Percentiles rank a stretch among this genome's conserved stretches.
These are phyloP conservation scores for Yarrowia deformans DNA, from an alignment of 805 yeast species.

Conservation along the genomic window DNA sequence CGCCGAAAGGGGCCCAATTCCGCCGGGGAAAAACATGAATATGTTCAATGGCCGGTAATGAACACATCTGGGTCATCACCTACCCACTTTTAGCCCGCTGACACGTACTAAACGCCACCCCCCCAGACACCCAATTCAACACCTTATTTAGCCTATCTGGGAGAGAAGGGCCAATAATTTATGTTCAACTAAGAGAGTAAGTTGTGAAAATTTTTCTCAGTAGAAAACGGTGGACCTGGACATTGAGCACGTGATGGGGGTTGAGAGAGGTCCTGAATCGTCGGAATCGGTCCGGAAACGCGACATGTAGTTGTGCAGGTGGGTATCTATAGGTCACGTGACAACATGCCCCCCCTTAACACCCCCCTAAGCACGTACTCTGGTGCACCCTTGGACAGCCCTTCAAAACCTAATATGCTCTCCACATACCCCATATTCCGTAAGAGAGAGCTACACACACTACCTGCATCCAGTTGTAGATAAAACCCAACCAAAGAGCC, in stretches of 20 bases:
- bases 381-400: slow-evolving; percentile 9
- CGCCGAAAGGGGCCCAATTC: too few species aligned
- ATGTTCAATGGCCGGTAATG: too few species aligned
- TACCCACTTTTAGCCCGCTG: too few species aligned
- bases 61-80: not conserved
- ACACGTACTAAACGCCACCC: not conserved
- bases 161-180: slow-evolving; percentile 28
- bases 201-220: slow-evolving; percentile 27
- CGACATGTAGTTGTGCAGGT: too few species aligned
- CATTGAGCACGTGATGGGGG: slow-evolving; percentile 2
- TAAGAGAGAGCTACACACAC: not conserved
- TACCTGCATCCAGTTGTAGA: slow-evolving; percentile 9
- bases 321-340: not conserved
- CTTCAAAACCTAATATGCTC: slow-evolving; percentile 9
- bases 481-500: too few species aligned
- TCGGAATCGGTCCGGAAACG: too few species aligned
- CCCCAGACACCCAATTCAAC: not conserved
- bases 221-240: slow-evolving; percentile 3
- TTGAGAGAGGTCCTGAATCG: not conserved
- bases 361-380: not conserved
- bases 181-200: slow-evolving; percentile 31
- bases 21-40: not conserved
- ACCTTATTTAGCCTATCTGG: slow-evolving; percentile 29
- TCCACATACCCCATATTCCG: slow-evolving; percentile 29
- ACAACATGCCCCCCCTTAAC: too few species aligned